A percentile compares a stretch with the other conserved stretches of the same genome.
Evolutionary conservation across 805 yeast genomes (phyloP).

Genomic region (Kodamaea jinghongensis): DNA sequence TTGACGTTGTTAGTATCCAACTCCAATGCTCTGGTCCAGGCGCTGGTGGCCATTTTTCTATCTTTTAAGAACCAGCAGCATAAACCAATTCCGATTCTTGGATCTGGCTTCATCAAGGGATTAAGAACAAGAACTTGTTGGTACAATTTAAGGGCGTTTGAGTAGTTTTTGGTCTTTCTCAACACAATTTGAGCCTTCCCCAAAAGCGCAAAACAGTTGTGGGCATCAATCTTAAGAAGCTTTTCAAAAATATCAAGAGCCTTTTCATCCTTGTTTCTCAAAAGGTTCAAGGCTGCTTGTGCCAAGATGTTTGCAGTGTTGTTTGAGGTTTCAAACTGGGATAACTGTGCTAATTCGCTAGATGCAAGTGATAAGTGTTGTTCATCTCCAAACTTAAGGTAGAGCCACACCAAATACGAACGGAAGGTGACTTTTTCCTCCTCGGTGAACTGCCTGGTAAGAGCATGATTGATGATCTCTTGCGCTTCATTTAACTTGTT

Average conservation of each 20-base stretch:
- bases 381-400: constrained; percentile 38
- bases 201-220: constrained; percentile 71
- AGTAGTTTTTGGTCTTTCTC: constrained; percentile 63
- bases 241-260: constrained; percentile 70
- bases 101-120: constrained; percentile 83
- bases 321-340: constrained; percentile 12
- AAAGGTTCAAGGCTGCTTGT: constrained; percentile 61
- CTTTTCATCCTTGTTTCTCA: constrained; percentile 61
- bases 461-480: constrained; percentile 60
- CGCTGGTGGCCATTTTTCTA: constrained; percentile 65
- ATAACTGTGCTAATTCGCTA: constrained; percentile 19
- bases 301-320: constrained; percentile 53
- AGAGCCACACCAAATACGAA: constrained; percentile 72
- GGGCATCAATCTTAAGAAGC: constrained; percentile 51
- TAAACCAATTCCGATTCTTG: constrained; percentile 90
- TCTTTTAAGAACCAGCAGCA: constrained; percentile 90
- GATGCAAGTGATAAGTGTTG: constrained; percentile 24
- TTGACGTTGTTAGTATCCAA: constrained; percentile 58
- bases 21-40: constrained; percentile 81
- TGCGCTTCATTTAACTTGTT: constrained; percentile 59
- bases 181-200: constrained; percentile 83
- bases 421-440: constrained; percentile 53
- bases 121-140: constrained; percentile 77
- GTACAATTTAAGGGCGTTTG: constrained; percentile 72
- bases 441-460: constrained; percentile 37